Conservation (phyloP, 805 yeast species). For the Scheffersomyces ergatensis region DNA sequence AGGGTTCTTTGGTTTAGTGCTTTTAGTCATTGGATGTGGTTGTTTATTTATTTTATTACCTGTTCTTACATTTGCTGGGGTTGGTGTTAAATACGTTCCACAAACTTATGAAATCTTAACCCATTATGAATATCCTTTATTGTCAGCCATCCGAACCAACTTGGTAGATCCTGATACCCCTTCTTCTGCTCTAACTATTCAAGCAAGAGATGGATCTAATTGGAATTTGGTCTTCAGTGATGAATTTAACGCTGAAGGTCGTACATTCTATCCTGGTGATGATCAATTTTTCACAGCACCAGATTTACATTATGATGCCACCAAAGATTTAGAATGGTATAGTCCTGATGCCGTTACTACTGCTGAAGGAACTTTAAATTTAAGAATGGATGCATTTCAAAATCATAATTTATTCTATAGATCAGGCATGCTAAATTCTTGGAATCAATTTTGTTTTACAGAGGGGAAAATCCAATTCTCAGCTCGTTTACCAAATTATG, state of each 20-base stretch:
- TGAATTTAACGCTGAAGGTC: slow-evolving; percentile 42
- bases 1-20: slow-evolving; percentile 59
- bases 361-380: slow-evolving; percentile 29
- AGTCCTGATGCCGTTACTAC: slow-evolving; percentile 43
- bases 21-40: slow-evolving; percentile 58
- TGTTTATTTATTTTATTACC: slow-evolving; percentile 77
- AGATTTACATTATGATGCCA: slow-evolving; percentile 41
- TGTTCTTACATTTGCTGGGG: slow-evolving; percentile 79
- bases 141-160: slow-evolving; percentile 33
- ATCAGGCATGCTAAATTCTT: slow-evolving; percentile 38
- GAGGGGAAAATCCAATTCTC: slow-evolving; percentile 28
- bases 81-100: slow-evolving; percentile 29
- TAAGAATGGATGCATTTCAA: slow-evolving; percentile 37
- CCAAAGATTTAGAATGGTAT: slow-evolving; percentile 44
- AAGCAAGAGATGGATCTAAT: slow-evolving; percentile 22
- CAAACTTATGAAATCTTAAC: slow-evolving; percentile 46
- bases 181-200: slow-evolving; percentile 18
- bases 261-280: slow-evolving; percentile 43
- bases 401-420: slow-evolving; percentile 32
- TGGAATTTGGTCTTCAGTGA: slow-evolving; percentile 41
- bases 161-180: slow-evolving; percentile 45
- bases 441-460: slow-evolving; percentile 39
- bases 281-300: slow-evolving; percentile 43
- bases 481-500: slow-evolving; percentile 33
- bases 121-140: slow-evolving; percentile 34